Percentiles rank a stretch among this genome's conserved stretches.
Conservation (phyloP, 192 early-diverging fungal species). For the Backusella tarrabulga region DNA sequence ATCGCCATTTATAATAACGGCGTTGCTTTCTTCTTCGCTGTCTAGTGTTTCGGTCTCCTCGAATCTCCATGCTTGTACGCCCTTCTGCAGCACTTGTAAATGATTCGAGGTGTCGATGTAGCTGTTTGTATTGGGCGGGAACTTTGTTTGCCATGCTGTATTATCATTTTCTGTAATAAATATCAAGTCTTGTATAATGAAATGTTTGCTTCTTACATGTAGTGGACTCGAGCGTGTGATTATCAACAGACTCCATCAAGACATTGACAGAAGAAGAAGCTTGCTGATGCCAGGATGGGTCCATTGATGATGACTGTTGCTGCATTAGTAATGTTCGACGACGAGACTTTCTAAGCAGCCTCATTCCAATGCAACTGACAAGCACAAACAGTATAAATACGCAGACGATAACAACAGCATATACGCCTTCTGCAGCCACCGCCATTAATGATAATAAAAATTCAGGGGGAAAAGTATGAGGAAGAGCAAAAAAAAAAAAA, state of each 20-base stretch:
- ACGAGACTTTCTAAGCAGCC: neutral
- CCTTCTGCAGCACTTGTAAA: conserved; percentile 46
- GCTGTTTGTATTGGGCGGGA: conserved; percentile 10
- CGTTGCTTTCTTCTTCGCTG: conserved; percentile 53
- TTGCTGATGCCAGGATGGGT: conserved; percentile 7
- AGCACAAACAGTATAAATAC: conserved; percentile 5
- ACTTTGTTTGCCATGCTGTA: conserved; percentile 13
- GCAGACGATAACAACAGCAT: conserved; percentile 15
- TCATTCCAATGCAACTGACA: conserved; percentile 12
- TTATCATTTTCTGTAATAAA: neutral
- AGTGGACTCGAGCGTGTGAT: neutral
- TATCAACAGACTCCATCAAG: neutral
- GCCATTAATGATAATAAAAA: neutral
- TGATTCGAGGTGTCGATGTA: neutral
- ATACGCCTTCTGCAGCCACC: conserved; percentile 9
- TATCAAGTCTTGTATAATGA: neutral
- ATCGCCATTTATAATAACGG: conserved; percentile 60
- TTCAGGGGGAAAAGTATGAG: too few species aligned
- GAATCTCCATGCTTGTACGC: conserved; percentile 75
- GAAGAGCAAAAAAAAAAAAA: neutral
- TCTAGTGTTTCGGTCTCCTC: conserved; percentile 16
- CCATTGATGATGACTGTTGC: neutral
- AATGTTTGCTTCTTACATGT: neutral
- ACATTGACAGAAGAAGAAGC: neutral
- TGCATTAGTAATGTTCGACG: neutral